Conservation (phyloP, 345 rosid genomes). For the thale cress (Arabidopsis thaliana) region DNA sequence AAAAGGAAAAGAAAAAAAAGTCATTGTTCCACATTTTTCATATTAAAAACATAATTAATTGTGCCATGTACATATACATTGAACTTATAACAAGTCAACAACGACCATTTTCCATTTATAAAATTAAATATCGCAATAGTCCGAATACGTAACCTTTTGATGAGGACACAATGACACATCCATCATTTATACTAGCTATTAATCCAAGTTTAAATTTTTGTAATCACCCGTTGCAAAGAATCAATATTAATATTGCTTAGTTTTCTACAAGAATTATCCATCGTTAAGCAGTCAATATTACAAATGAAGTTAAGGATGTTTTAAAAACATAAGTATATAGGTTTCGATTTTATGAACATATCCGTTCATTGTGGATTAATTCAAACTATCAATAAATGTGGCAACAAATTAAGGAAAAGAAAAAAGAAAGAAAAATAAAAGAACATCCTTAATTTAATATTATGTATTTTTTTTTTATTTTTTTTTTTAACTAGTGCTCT, state of each 20-base stretch:
- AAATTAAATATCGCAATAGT: constrained; percentile 18
- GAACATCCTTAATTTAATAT: not conserved
- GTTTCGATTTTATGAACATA: constrained; percentile 4
- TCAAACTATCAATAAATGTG: constrained; percentile 22
- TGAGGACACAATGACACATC: constrained; percentile 16
- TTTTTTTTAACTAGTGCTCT: constrained; percentile 1
- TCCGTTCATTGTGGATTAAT: constrained; percentile 5
- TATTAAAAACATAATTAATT: constrained; percentile 28
- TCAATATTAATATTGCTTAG: not conserved
- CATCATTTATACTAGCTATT: constrained; percentile 24
- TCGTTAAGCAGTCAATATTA: not conserved
- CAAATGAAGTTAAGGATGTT: not conserved
- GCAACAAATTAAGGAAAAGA: not conserved
- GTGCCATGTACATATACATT: constrained; percentile 32
- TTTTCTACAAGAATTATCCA: not conserved
- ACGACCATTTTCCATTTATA: constrained; percentile 18
- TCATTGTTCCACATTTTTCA: constrained; percentile 44
- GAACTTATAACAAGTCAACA: constrained; percentile 44
- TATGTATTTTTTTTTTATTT: too few relatives aligned
- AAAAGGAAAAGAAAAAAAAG: not conserved
- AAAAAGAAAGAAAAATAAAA: not conserved
- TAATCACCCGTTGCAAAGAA: not conserved
- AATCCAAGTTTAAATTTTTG: not conserved
- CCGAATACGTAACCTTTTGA: constrained; percentile 4
- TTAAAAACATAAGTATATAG: constrained; percentile 3